Conservation (phyloP, 192 early-diverging fungal genomes). For the Coemansia nantahalensis region DNA sequence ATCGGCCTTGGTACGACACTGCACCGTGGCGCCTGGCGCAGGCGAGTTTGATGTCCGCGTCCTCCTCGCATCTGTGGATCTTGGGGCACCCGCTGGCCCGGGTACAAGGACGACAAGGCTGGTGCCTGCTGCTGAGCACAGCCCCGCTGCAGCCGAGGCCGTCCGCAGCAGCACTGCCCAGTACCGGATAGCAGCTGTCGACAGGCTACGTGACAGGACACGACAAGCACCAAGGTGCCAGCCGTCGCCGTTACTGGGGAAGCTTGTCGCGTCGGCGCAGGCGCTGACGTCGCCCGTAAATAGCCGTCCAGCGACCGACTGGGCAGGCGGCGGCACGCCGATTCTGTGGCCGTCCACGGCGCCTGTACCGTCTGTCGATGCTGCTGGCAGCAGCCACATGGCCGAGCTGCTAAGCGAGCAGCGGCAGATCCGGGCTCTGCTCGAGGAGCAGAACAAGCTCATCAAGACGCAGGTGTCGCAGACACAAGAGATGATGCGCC, state of each 20-base stretch:
- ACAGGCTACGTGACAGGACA: neutral
- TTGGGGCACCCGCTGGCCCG: conserved; percentile 8
- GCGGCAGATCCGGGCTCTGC: conserved; percentile 37
- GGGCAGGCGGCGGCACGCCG: neutral
- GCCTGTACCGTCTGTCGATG: neutral
- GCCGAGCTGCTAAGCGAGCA: conserved; percentile 41
- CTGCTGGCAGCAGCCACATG: conserved; percentile 7
- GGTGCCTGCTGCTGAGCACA: conserved; percentile 6
- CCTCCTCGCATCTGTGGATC: conserved; percentile 21
- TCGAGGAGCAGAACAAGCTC: conserved; percentile 45
- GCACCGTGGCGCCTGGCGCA: conserved; percentile 4
- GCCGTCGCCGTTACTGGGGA: conserved; percentile 22
- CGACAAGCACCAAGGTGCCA: conserved; percentile 1
- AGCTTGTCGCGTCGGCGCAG: conserved; percentile 18
- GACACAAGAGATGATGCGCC: conserved; percentile 43
- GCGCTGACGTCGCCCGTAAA: conserved; percentile 1
- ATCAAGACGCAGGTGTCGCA: conserved; percentile 47
- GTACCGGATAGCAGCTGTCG: conserved; percentile 8
- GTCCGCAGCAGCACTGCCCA: conserved; percentile 10
- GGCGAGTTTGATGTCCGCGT: conserved; percentile 9
- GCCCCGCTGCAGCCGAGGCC: conserved; percentile 3
- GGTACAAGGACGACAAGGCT: conserved; percentile 20
- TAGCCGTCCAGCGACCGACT: neutral
- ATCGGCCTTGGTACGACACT: conserved; percentile 19
- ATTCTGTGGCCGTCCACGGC: neutral